Evolutionary conservation across 73 alveolate genomes (phyloP).

Genomic region (Urostyla sp.): DNA sequence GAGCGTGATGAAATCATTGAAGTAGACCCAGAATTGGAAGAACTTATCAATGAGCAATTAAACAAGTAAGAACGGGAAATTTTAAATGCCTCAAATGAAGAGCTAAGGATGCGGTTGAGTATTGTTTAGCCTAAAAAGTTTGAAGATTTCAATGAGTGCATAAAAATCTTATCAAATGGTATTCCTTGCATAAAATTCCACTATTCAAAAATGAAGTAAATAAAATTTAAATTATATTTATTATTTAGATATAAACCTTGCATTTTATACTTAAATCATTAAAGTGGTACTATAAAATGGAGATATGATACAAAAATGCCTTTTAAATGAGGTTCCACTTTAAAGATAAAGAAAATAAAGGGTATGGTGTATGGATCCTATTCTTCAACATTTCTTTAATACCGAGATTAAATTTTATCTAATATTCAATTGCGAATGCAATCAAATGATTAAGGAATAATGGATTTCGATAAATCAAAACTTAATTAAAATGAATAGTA

Average conservation of each 20-base stretch:
- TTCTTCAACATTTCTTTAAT: constrained; percentile 7
- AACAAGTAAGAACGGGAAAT: too few relatives aligned
- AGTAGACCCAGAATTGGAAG: too few relatives aligned
- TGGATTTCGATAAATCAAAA: not conserved
- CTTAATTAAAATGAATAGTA: not conserved
- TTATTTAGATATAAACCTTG: not conserved
- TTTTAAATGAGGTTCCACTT: not conserved
- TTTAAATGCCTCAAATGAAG: too few relatives aligned
- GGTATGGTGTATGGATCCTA: constrained; percentile 26
- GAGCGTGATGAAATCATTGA: too few relatives aligned
- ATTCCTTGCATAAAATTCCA: not conserved
- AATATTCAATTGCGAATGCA: not conserved
- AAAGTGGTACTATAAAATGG: not conserved
- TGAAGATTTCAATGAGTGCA: constrained; percentile 4
- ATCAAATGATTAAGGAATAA: not conserved
- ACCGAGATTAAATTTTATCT: not conserved
- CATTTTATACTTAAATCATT: not conserved
- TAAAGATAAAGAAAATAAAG: not conserved
- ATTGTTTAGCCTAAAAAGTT: too few relatives aligned
- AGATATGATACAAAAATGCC: not conserved
- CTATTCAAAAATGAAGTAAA: constrained; percentile 6
- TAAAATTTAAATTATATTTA: not conserved
- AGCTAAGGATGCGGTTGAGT: too few relatives aligned
- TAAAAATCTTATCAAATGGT: not conserved
- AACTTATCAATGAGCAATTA: too few relatives aligned